These are phyloP conservation scores for Hippophae tibetana DNA, from an alignment of 306 rosid genomes.

Conservation along the genomic window DNA sequence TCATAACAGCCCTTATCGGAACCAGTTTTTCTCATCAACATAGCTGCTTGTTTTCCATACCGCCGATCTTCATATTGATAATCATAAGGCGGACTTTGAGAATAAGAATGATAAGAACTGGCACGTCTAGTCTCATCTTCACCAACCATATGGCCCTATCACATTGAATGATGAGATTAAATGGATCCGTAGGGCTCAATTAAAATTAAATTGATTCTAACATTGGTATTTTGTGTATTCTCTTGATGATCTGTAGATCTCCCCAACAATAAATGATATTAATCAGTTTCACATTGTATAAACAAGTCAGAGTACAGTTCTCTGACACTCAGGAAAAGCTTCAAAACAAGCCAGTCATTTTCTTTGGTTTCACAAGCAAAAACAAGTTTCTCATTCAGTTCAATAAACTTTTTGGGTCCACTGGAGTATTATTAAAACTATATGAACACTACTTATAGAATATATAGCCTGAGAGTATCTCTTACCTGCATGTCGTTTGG, in stretches of 20 bases:
- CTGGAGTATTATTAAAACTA: background rate
- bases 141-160: conserved; percentile 45
- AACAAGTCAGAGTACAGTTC: no score
- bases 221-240: no score
- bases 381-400: no score
- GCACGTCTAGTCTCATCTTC: conserved; percentile 78
- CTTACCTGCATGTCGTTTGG: conserved; percentile 83
- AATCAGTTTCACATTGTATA: no score
- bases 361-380: no score
- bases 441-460: background rate
- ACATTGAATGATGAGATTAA: conserved; percentile 6
- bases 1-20: conserved; percentile 75
- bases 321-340: no score
- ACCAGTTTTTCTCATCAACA: conserved; percentile 75
- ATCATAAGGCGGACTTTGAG: conserved; percentile 98
- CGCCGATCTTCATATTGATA: conserved; percentile 84
- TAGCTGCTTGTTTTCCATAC: conserved; percentile 70
- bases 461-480: background rate
- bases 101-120: conserved; percentile 94
- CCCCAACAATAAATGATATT: no score
- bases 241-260: no score
- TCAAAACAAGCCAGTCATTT: no score
- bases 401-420: background rate
- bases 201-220: no score
- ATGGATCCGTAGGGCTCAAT: no score